Base-by-base conservation (phyloP, 228 moss, liverwort and hornwort species). In the Sphagnum magellanicum region DNA sequence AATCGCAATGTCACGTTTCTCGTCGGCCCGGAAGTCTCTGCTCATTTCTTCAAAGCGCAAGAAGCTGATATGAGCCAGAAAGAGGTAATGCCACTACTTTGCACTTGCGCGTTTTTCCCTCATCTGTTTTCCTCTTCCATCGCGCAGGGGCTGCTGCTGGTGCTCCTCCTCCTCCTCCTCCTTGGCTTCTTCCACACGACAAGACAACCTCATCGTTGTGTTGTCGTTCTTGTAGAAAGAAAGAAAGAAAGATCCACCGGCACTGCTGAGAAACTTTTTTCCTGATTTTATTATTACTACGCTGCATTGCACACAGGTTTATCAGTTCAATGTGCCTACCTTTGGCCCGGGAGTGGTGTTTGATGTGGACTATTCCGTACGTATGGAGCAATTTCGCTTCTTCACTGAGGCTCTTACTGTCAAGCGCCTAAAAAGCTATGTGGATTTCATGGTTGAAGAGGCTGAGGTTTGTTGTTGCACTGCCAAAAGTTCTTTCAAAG, bases 311-410 rank as follows among this genome's bases (percentile, higher is more conserved):
- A 63, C 8, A 48, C 71, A 82, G 86, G 98, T 98, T 3, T 98
- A 98, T 77, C 83, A 90, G 71, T 98, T 98, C 77, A 98, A 98
- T 79, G 98, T 98, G 66, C 98, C 98, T 1, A 98, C 94, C 0
- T 98, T 98, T 75, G 98, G 98, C 15, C 93, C 87, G 4, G 98
- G 93, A 0, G 98, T 98, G n/a, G 94, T 98, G 49, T 98, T 98
- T 71, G 98, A 94, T 68, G 98, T 98, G 16, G 98, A 98, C 72
- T 92, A 93, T 67, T 89, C 98, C 50, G 76, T 87, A 48, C 93
- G 98, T n/a, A 90, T 93, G 71, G 98, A 98, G 81, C 98, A 98
- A 80, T 98, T 76, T 50, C 94, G 98, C 50, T 98, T 98, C 74
- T 98, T 98, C 55, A 92, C 93, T 67, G 98, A 98, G 77, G 82